These are phyloP conservation scores for Phytophthora constricta DNA, from an alignment of 352 stramenopile species.

Conservation along the genomic window DNA sequence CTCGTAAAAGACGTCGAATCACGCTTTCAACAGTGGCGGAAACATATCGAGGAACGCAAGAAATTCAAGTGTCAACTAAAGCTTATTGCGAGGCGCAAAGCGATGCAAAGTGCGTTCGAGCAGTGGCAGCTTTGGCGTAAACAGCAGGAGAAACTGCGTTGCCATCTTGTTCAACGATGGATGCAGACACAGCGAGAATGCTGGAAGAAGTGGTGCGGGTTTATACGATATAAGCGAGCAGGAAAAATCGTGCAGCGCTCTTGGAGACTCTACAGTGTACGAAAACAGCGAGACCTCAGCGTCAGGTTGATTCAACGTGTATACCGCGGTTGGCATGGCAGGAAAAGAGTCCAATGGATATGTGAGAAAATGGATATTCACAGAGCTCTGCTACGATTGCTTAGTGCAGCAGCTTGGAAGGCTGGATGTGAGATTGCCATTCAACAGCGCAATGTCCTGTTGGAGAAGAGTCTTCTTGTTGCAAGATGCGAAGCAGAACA, in stretches of 20 bases:
- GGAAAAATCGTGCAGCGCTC: slow-evolving; percentile 11
- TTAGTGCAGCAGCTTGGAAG: slow-evolving; percentile 6
- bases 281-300: neutral
- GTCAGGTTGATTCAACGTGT: slow-evolving; percentile 8
- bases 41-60: slow-evolving; percentile 5
- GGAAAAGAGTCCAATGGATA: slow-evolving; percentile 2
- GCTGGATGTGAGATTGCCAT: neutral
- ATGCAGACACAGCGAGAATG: slow-evolving; percentile 6
- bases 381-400: slow-evolving; percentile 11
- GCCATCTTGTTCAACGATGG: slow-evolving; percentile 16
- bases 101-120: slow-evolving; percentile 14
- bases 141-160: slow-evolving; percentile 19
- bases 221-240: slow-evolving; percentile 10
- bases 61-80: slow-evolving; percentile 17
- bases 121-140: slow-evolving; percentile 20
- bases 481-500: slow-evolving; percentile 6
- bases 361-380: slow-evolving; percentile 17
- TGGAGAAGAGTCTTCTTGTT: slow-evolving; percentile 2
- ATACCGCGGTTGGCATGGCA: slow-evolving; percentile 14
- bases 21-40: slow-evolving; percentile 20
- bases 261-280: slow-evolving; percentile 15
- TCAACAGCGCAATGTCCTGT: neutral
- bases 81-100: slow-evolving; percentile 11
- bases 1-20: slow-evolving; percentile 8
- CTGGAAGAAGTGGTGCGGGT: slow-evolving; percentile 11